These are phyloP conservation scores for Diophrys sp. DNA, from an alignment of 73 alveolate genomes.

Conservation along the genomic window DNA sequence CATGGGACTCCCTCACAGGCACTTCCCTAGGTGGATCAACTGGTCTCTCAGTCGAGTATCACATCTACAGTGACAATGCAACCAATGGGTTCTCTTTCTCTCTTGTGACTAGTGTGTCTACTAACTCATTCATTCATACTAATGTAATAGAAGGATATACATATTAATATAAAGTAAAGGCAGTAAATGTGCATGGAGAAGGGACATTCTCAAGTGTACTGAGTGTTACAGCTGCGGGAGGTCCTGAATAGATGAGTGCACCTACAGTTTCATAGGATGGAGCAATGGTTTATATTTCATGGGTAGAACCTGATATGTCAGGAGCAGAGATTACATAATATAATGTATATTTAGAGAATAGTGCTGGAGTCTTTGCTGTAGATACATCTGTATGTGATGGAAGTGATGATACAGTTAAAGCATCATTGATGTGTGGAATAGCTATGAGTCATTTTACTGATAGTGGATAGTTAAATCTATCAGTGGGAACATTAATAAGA, in stretches of 20 bases:
- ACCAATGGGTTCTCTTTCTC: not conserved
- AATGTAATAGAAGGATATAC: not conserved
- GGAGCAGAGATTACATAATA: conserved; percentile 34
- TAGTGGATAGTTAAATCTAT: not conserved
- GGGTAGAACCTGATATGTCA: conserved; percentile 27
- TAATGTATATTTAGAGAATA: conserved; percentile 34
- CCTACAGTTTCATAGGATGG: conserved; percentile 15
- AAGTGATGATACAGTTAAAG: not conserved
- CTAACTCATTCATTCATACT: not conserved
- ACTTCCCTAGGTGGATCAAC: not conserved
- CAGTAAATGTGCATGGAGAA: not conserved
- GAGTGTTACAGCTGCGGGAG: not conserved
- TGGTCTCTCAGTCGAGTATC: not conserved
- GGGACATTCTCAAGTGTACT: conserved; percentile 8
- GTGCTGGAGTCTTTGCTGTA: conserved; percentile 20
- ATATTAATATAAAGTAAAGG: not conserved
- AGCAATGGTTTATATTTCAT: conserved; percentile 23
- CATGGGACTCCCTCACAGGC: not conserved
- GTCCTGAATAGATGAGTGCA: not conserved
- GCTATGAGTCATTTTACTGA: conserved; percentile 6
- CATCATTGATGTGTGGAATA: conserved; percentile 18
- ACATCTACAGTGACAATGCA: not conserved
- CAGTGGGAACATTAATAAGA: conserved; percentile 5
- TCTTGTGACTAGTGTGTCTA: not conserved
- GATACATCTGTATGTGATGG: not conserved